These are phyloP conservation scores for Gnaphalium uliginosum DNA, from an alignment of 129 eudicot genomes.

Conservation along the genomic window DNA sequence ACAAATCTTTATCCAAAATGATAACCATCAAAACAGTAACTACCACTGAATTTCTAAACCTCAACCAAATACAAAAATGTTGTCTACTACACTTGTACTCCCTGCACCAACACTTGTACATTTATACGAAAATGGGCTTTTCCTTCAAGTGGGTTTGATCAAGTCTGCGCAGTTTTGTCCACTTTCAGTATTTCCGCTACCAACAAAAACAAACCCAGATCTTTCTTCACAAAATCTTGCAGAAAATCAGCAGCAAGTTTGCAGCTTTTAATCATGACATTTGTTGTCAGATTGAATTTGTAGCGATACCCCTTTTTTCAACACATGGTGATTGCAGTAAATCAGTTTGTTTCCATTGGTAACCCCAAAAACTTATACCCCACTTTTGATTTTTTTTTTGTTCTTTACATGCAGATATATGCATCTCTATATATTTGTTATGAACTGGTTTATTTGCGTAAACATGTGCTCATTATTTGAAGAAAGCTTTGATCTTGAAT, in stretches of 20 bases:
- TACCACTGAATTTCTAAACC: not conserved
- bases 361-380: conserved; percentile 25
- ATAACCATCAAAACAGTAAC: not conserved
- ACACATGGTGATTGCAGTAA: conserved; percentile 46
- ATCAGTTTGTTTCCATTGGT: conserved; percentile 42
- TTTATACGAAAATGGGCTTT: conserved; percentile 25
- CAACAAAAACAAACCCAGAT: conserved; percentile 29
- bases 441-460: not conserved
- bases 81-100: not conserved
- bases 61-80: not conserved
- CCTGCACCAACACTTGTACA: conserved; percentile 14
- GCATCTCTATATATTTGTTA: not conserved
- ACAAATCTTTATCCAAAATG: conserved; percentile 19
- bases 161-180: conserved; percentile 29
- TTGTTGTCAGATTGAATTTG: conserved; percentile 23
- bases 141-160: not conserved
- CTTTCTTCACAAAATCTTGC: conserved; percentile 22
- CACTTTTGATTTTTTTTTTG: conserved; percentile 5
- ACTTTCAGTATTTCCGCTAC: conserved; percentile 7
- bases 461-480: not conserved
- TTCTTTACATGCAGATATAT: conserved; percentile 9
- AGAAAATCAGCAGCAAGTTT: conserved; percentile 22
- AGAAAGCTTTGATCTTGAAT: not conserved
- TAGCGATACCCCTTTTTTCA: conserved; percentile 23
- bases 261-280: conserved; percentile 27